These are phyloP conservation scores for Stephanodiscus minutulus DNA, from an alignment of 108 stramenopile genomes.

Conservation along the genomic window DNA sequence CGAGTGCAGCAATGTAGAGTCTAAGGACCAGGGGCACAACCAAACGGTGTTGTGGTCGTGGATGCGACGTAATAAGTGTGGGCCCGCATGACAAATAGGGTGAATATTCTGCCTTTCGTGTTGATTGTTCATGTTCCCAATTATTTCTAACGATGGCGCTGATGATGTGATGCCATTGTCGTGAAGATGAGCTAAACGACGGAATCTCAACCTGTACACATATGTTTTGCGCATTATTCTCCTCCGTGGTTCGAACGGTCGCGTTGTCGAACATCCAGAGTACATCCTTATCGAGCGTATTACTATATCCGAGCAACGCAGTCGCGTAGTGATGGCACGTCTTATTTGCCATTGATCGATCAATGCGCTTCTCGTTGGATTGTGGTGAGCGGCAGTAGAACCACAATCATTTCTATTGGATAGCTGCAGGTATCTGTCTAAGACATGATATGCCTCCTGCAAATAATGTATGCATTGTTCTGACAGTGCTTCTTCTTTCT, in stretches of 20 bases:
- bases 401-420: neutral
- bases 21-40: conserved; percentile 74
- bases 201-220: conserved; percentile 72
- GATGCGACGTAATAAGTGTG: conserved; percentile 51
- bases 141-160: neutral
- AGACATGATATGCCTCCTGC: conserved; percentile 27
- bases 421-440: neutral
- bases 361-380: conserved; percentile 5
- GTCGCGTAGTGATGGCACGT: conserved; percentile 69
- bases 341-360: conserved; percentile 62
- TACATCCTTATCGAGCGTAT: conserved; percentile 47
- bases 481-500: conserved; percentile 13
- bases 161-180: neutral
- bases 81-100: conserved; percentile 62
- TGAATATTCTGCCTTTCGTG: conserved; percentile 31
- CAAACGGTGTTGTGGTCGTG: conserved; percentile 61
- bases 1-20: conserved; percentile 47
- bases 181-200: conserved; percentile 20
- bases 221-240: conserved; percentile 64
- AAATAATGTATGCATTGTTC: conserved; percentile 23
- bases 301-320: conserved; percentile 75
- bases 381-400: neutral
- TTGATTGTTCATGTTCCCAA: neutral
- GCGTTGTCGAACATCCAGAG: conserved; percentile 3
- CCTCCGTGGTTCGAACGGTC: conserved; percentile 68